Percentiles rank a stretch among this genome's conserved stretches.
Evolutionary conservation across 805 yeast genomes (phyloP).

Genomic region (Metschnikowia lochheadii): DNA sequence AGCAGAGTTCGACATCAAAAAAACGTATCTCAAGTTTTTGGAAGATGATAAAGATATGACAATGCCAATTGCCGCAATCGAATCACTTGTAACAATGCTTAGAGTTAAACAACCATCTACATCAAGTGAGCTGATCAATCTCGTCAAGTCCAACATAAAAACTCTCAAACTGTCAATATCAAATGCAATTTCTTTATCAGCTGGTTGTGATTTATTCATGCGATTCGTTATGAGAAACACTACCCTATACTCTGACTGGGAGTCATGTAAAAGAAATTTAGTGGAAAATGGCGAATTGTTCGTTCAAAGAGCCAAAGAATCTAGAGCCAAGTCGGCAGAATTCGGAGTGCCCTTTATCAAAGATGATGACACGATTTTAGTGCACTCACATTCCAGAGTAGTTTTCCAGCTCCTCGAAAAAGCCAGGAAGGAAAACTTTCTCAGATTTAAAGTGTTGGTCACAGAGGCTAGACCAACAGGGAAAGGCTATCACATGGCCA

Average conservation of each 20-base stretch:
- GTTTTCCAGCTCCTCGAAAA: conserved; percentile 69
- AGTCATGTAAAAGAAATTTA: conserved; percentile 78
- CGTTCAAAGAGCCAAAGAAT: conserved; percentile 84
- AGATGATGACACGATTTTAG: conserved; percentile 87
- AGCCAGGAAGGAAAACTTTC: conserved; percentile 68
- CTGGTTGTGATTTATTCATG: conserved; percentile 96
- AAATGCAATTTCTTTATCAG: conserved; percentile 88
- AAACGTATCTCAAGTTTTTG: conserved; percentile 73
- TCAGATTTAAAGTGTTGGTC: conserved; percentile 84
- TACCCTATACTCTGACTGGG: conserved; percentile 90
- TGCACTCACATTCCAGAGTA: conserved; percentile 90
- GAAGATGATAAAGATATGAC: conserved; percentile 94
- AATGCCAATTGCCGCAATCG: conserved; percentile 99
- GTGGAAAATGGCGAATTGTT: conserved; percentile 93
- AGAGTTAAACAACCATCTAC: conserved; percentile 85
- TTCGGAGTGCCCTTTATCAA: conserved; percentile 84
- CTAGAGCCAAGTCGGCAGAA: conserved; percentile 82
- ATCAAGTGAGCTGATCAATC: conserved; percentile 83
- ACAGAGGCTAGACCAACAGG: conserved; percentile 90
- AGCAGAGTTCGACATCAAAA: conserved; percentile 65
- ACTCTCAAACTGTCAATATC: conserved; percentile 74
- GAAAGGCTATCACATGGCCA: conserved; percentile 71
- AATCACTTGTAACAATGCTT: conserved; percentile 80
- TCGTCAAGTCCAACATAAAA: conserved; percentile 72
- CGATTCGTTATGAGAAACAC: conserved; percentile 88